These are phyloP conservation scores for Gigaspora rosea DNA, from an alignment of 192 early-diverging fungal genomes.

Conservation along the genomic window DNA sequence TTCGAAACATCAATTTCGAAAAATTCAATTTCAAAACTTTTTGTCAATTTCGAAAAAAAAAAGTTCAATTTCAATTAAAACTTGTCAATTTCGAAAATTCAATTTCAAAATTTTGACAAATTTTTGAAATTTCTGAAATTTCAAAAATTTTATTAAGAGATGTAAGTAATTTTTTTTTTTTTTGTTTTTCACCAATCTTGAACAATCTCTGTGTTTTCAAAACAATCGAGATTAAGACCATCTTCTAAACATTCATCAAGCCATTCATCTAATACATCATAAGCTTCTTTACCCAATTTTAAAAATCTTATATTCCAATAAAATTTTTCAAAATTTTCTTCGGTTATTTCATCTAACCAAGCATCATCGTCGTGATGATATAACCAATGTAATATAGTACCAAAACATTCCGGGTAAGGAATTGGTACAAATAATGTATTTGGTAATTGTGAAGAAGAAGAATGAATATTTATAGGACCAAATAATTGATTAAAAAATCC, in stretches of 20 bases:
- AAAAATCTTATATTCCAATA: slow-evolving; percentile 20
- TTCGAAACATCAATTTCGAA: too few relatives aligned
- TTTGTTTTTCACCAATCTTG: too few relatives aligned
- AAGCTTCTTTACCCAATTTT: slow-evolving; percentile 31
- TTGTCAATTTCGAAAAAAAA: too few relatives aligned
- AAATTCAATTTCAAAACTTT: too few relatives aligned
- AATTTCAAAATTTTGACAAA: too few relatives aligned
- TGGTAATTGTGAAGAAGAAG: neutral
- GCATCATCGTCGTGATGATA: slow-evolving; percentile 30
- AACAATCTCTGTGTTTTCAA: too few relatives aligned
- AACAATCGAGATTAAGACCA: slow-evolving; percentile 9
- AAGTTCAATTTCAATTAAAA: too few relatives aligned
- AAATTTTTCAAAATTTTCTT: slow-evolving; percentile 20
- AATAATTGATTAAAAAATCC: slow-evolving; percentile 26
- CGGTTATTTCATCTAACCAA: slow-evolving; percentile 21
- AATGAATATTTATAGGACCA: slow-evolving; percentile 6
- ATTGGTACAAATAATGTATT: slow-evolving; percentile 5
- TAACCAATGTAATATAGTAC: slow-evolving; percentile 24
- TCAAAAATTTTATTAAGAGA: too few relatives aligned
- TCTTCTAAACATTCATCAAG: slow-evolving; percentile 13
- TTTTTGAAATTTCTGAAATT: too few relatives aligned
- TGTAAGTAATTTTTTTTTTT: too few relatives aligned
- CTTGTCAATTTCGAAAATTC: too few relatives aligned
- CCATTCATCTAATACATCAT: slow-evolving; percentile 20
- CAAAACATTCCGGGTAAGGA: slow-evolving; percentile 24